These are phyloP conservation scores for Penicillium canescens DNA, from an alignment of 495 filamentous ascomycete species.

Conservation along the genomic window DNA sequence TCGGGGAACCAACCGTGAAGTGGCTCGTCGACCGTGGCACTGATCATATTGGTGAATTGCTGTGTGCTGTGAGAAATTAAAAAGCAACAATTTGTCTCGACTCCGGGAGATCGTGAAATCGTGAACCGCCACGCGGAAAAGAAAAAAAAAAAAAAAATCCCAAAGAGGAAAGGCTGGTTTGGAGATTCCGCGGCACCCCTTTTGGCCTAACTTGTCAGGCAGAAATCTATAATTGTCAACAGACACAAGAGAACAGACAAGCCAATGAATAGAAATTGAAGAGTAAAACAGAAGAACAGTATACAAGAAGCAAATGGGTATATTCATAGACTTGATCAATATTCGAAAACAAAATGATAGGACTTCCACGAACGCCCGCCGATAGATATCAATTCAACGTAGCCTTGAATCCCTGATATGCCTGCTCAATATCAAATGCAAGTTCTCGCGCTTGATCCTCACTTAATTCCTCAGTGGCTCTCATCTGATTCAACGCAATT, in stretches of 20 bases:
- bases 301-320: neutral
- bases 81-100: neutral
- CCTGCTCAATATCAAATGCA: slow-evolving; percentile 83
- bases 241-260: neutral
- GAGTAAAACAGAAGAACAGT: neutral
- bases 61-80: neutral
- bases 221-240: neutral
- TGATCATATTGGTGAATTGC: slow-evolving; percentile 35
- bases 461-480: slow-evolving; percentile 84
- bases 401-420: slow-evolving; percentile 88
- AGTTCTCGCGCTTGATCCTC: slow-evolving; percentile 88
- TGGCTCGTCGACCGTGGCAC: slow-evolving; percentile 39
- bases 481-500: slow-evolving; percentile 96
- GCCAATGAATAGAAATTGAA: neutral
- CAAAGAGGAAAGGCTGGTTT: slow-evolving; percentile 41
- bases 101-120: slow-evolving; percentile 4
- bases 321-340: neutral
- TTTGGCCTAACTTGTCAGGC: slow-evolving; percentile 7
- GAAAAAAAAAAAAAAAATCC: slow-evolving; percentile 41
- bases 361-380: slow-evolving; percentile 12
- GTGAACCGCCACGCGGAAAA: slow-evolving; percentile 10
- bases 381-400: slow-evolving; percentile 50
- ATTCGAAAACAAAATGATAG: slow-evolving; percentile 11
- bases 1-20: slow-evolving; percentile 39
- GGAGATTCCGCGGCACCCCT: slow-evolving; percentile 32